These are phyloP conservation scores for Aureobasidium sp. DNA, from an alignment of 2,329 filamentous ascomycete genomes.

Conservation along the genomic window DNA sequence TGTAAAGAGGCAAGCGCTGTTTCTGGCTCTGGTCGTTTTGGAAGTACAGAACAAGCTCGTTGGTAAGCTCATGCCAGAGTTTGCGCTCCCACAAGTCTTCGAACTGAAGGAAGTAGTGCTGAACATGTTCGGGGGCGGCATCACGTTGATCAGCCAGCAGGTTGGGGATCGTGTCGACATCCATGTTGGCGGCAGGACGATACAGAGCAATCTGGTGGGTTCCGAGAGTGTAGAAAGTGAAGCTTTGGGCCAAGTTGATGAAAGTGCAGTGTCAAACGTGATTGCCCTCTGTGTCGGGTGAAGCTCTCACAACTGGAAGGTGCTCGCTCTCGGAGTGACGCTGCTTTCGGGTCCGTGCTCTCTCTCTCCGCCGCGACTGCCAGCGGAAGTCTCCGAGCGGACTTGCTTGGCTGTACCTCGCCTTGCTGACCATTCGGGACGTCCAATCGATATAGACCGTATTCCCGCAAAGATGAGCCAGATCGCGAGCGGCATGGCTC, in stretches of 20 bases:
- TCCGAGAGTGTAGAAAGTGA: not conserved
- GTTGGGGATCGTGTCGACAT: conserved; percentile 78
- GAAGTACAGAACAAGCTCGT: conserved; percentile 83
- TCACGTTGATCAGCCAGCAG: conserved; percentile 90
- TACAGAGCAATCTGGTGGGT: not conserved
- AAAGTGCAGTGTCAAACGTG: not conserved
- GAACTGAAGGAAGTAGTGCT: conserved; percentile 81
- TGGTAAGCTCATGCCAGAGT: conserved; percentile 97
- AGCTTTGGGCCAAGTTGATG: not conserved
- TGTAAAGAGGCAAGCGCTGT: conserved; percentile 85
- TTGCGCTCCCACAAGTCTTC: conserved; percentile 98
- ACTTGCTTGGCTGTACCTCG: conserved; percentile 12
- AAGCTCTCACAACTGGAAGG: conserved; percentile 6
- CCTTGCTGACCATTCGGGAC: conserved; percentile 11
- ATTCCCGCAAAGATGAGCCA: conserved; percentile 13
- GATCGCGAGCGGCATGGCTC: conserved; percentile 23
- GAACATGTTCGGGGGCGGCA: conserved; percentile 76
- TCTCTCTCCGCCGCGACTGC: not conserved
- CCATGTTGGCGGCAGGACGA: conserved; percentile 50
- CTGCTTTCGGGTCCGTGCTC: not conserved
- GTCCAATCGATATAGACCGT: conserved; percentile 10
- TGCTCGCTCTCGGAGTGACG: not conserved
- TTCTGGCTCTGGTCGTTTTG: conserved; percentile 69
- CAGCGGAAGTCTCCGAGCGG: conserved; percentile 10
- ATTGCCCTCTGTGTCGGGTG: not conserved